Conservation (phyloP, 345 rosid genomes). For the Lepidium sativum region DNA sequence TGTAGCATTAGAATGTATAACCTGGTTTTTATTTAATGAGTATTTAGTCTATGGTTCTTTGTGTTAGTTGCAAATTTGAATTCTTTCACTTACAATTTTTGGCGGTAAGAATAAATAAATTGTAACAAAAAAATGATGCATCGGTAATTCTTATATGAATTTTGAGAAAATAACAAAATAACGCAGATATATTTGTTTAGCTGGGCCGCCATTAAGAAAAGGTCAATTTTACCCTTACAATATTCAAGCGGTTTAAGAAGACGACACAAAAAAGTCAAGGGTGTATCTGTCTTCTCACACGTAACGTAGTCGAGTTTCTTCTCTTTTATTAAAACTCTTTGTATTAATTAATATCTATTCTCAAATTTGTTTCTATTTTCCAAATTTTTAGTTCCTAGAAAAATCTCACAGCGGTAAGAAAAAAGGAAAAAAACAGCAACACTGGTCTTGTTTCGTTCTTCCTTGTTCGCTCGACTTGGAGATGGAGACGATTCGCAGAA, state of each 20-base stretch:
- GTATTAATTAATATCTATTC: neutral
- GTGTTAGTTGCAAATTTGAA: constrained; percentile 19
- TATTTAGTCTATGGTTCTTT: neutral
- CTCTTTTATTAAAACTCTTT: neutral
- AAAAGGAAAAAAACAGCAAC: neutral
- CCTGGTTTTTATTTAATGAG: neutral
- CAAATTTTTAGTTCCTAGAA: neutral
- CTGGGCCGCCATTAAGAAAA: neutral
- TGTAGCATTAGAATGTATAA: neutral
- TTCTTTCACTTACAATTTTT: neutral
- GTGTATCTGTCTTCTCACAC: constrained; percentile 8
- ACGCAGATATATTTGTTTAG: neutral
- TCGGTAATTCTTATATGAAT: neutral
- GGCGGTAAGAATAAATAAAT: constrained; percentile 24
- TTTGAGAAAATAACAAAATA: neutral
- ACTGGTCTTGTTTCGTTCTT: constrained; percentile 1
- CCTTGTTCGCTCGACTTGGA: constrained; percentile 14
- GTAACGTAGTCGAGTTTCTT: constrained; percentile 5
- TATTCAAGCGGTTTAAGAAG: neutral
- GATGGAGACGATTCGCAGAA: constrained; percentile 16
- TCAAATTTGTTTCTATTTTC: neutral
- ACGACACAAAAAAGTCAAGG: neutral
- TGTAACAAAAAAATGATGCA: neutral
- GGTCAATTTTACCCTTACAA: constrained; percentile 9
- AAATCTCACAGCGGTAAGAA: constrained; percentile 18